Percentiles rank a stretch among this genome's conserved stretches.
These are phyloP conservation scores for Fusarium sacchari DNA, from an alignment of 2,329 filamentous ascomycete genomes.

Conservation along the genomic window DNA sequence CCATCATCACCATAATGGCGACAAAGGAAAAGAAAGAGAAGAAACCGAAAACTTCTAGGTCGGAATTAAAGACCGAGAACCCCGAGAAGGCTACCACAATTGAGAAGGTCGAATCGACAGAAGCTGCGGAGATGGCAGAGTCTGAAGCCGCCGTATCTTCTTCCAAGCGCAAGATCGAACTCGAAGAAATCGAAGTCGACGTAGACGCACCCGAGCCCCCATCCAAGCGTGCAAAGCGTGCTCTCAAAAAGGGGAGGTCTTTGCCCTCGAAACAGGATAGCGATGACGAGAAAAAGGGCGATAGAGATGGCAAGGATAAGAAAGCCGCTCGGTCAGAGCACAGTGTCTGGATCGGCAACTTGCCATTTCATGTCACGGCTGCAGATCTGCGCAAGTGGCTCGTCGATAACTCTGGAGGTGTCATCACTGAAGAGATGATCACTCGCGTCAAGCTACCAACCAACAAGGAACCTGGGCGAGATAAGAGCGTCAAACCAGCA, in stretches of 20 bases:
- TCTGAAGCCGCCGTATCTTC: constrained; percentile 32
- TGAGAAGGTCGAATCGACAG: constrained; percentile 24
- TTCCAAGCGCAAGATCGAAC: constrained; percentile 74
- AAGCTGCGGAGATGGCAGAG: constrained; percentile 24
- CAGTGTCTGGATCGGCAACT: constrained; percentile 95
- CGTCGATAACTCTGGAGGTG: constrained; percentile 73
- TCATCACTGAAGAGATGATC: constrained; percentile 75
- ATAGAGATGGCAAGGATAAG: constrained; percentile 52
- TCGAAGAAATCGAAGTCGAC: constrained; percentile 88
- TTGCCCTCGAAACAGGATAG: constrained; percentile 55
- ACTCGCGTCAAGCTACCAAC: constrained; percentile 85
- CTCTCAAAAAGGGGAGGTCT: constrained; percentile 84
- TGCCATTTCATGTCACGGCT: constrained; percentile 84
- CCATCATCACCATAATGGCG: constrained; percentile 37
- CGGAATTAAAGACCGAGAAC: constrained; percentile 24
- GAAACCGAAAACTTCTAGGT: constrained; percentile 32
- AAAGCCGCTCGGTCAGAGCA: constrained; percentile 74
- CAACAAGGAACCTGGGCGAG: constrained; percentile 59
- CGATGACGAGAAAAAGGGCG: constrained; percentile 49
- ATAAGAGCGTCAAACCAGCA: constrained; percentile 47
- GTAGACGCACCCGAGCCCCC: constrained; percentile 89
- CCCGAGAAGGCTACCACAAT: constrained; percentile 9
- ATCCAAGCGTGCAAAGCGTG: constrained; percentile 91
- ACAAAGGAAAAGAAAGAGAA: constrained; percentile 44
- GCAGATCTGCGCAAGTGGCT: constrained; percentile 82